A percentile compares a stretch with the other conserved stretches of the same genome.
These are phyloP conservation scores for Trichosanthes truncata DNA, from an alignment of 306 rosid species.

Conservation along the genomic window DNA sequence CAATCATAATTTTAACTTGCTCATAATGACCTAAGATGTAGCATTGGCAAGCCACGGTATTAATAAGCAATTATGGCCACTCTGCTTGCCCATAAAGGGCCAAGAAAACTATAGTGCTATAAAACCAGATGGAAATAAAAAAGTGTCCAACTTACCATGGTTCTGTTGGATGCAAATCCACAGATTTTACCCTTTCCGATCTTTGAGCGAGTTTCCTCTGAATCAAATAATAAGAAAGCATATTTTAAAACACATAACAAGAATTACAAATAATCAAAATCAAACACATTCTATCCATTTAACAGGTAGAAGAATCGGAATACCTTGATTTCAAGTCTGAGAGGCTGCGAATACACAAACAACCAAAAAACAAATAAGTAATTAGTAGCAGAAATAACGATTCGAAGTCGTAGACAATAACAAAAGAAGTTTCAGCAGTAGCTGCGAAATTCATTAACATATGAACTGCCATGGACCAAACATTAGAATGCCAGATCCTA, in stretches of 20 bases:
- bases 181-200: slow-evolving; percentile 81
- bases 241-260: slow-evolving; percentile 13
- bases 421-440: background rate
- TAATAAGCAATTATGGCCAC: background rate
- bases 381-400: slow-evolving; percentile 25
- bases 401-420: background rate
- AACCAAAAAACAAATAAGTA: slow-evolving; percentile 16
- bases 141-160: slow-evolving; percentile 72
- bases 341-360: slow-evolving; percentile 68
- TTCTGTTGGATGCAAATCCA: slow-evolving; percentile 98
- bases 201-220: slow-evolving; percentile 62
- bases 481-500: background rate
- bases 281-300: slow-evolving; percentile 11
- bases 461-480: background rate
- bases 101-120: slow-evolving; percentile 1
- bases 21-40: background rate
- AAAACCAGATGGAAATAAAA: background rate
- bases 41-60: background rate
- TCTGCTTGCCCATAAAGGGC: background rate
- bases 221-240: slow-evolving; percentile 4
- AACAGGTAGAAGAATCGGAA: background rate
- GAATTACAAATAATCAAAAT: background rate
- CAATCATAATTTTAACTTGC: background rate
- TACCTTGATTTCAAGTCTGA: slow-evolving; percentile 99
- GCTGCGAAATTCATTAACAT: slow-evolving; percentile 1